Conservation (phyloP, 805 yeast species). For the Pichia cabralensis region DNA sequence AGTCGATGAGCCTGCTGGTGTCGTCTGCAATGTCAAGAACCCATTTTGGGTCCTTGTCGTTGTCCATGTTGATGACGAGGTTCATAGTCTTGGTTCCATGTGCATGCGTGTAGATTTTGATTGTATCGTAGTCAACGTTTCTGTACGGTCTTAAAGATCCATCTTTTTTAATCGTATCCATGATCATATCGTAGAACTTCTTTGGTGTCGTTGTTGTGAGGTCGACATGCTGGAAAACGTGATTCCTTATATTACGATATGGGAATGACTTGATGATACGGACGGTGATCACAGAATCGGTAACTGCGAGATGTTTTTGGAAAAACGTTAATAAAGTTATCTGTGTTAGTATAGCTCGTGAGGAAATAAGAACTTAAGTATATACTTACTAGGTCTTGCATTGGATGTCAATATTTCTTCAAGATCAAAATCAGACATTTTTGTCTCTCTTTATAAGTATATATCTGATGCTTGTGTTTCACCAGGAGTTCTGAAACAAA, state of each 20-base stretch:
- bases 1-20: slow-evolving; percentile 30
- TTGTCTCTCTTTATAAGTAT: too few relatives aligned
- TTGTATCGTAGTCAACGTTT: slow-evolving; percentile 58
- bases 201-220: slow-evolving; percentile 58
- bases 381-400: too few relatives aligned
- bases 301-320: too few relatives aligned
- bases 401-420: slow-evolving; percentile 77
- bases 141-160: slow-evolving; percentile 79
- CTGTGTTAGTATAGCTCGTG: too few relatives aligned
- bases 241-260: slow-evolving; percentile 75
- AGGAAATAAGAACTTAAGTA: too few relatives aligned
- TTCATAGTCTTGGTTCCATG: slow-evolving; percentile 93
- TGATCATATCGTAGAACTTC: slow-evolving; percentile 46
- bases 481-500: not conserved
- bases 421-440: slow-evolving; percentile 26
- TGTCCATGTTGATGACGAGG: slow-evolving; percentile 80
- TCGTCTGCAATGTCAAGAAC: slow-evolving; percentile 66
- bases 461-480: too few relatives aligned
- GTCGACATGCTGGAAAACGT: slow-evolving; percentile 60
- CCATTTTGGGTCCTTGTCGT: slow-evolving; percentile 68
- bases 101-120: slow-evolving; percentile 88
- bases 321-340: too few relatives aligned
- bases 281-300: slow-evolving; percentile 70
- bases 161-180: slow-evolving; percentile 34
- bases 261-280: slow-evolving; percentile 88